Evolutionary conservation across 306 rosid genomes (phyloP), one percentile per base, ranked within the genome.

Genomic region (Quercus rubra): DNA sequence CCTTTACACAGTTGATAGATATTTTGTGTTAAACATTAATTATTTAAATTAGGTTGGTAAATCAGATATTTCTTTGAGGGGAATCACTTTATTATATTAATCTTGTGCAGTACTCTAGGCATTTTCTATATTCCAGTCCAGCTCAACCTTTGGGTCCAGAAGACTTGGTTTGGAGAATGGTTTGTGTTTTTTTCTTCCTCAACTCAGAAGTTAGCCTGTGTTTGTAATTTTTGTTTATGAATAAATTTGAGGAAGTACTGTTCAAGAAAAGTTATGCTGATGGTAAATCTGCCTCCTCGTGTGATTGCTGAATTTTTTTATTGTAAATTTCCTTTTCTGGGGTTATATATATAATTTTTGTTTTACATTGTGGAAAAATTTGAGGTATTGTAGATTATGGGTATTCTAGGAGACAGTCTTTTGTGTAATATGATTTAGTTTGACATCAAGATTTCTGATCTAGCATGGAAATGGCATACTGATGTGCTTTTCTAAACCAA

Each of bases 161-260:
- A 91, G 98, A 95, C 85, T 85, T 95, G 89, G 93, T 79, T 76
- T 95, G 99, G 99, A 91, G 88, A 91, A 92, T 95, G 99, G 99
- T 95, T 85, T 54, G 93, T 79, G 25, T 9, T 77, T 59, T 54
- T 79, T 76, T 79, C 63, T 70, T 82, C 59, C 18, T 31, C 15
- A 0, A 27, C 38, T 49, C 56, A 41, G 23, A 21, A 54, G 55
- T 30, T n/a, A n/a, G 19, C 30, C 5, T 72, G 59, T 51, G 25
- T 31, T 49, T 62, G 17, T 58, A 28, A 23, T 71, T 74, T 59
- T 78, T 51, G 19, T 10, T 49, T 41, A 4, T 28, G 10, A 23
- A 64, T 33, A 11, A 20, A 27, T 55, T 67, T 80, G 67, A 23
- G 43, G 59, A 54, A 74, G 38, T 35, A 35, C 4, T 38, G 46